These are phyloP conservation scores for Trametes cubensis DNA, from an alignment of 768 basidiomycete species.

Conservation along the genomic window DNA sequence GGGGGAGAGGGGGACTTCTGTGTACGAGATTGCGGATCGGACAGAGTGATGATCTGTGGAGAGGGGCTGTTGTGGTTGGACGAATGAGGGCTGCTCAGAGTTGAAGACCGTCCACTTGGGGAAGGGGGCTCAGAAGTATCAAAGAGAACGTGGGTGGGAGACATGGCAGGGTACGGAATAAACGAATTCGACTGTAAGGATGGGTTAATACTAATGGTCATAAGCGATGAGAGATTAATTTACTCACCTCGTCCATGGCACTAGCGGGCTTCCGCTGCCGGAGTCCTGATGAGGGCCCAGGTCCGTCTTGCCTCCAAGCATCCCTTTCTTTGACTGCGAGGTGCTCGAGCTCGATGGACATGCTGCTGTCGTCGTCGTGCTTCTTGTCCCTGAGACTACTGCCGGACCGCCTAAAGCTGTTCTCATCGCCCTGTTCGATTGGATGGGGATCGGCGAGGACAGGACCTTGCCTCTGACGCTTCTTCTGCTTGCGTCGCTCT, in stretches of 20 bases:
- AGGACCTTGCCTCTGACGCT: conserved; percentile 33
- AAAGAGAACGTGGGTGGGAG: conserved; percentile 51
- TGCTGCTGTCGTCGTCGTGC: conserved; percentile 22
- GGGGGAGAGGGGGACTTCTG: conserved; percentile 4
- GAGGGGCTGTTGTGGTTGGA: conserved; percentile 10
- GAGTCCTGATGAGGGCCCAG: conserved; percentile 33
- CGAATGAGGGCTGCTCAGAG: not conserved
- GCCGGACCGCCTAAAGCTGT: conserved; percentile 8
- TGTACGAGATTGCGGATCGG: conserved; percentile 4
- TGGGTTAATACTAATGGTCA: conserved; percentile 1
- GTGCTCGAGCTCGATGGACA: conserved; percentile 53
- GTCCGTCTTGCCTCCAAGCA: conserved; percentile 52
- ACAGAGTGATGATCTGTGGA: not conserved
- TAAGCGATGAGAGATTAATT: not conserved
- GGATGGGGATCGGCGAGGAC: conserved; percentile 23
- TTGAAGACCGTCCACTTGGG: conserved; percentile 6
- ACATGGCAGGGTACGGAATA: conserved; percentile 50
- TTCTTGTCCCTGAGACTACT: conserved; percentile 10
- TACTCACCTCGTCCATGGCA: conserved; percentile 52
- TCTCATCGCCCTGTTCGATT: conserved; percentile 23
- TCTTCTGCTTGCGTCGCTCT: conserved; percentile 33
- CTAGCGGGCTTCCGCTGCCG: conserved; percentile 31
- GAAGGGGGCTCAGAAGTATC: conserved; percentile 37
- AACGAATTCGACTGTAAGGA: conserved; percentile 45
- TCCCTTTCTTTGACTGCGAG: conserved; percentile 52